These are phyloP conservation scores for Corymbia calophylla DNA, from an alignment of 441 rosid genomes.

Conservation along the genomic window DNA sequence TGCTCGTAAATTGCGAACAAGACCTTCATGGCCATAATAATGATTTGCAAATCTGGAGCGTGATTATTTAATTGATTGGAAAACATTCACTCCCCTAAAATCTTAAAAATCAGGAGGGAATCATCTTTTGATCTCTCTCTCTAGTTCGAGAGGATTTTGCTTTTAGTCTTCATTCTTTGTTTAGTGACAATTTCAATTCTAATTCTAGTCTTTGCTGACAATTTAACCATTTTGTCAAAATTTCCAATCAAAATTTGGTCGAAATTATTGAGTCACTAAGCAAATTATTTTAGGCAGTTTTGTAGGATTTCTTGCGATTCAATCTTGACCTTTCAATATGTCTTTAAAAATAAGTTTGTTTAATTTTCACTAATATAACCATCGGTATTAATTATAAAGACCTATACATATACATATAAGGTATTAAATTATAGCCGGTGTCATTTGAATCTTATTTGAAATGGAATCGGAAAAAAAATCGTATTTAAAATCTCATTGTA, in stretches of 20 bases:
- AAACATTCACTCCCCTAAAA: not conserved
- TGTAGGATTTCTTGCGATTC: not conserved
- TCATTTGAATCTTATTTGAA: not conserved
- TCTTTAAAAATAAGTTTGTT: not conserved
- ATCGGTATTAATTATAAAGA: not conserved
- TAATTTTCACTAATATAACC: not conserved
- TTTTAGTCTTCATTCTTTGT: not conserved
- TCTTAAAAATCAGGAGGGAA: not conserved
- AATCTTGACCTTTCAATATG: not conserved
- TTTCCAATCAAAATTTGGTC: not conserved
- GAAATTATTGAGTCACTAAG: not conserved
- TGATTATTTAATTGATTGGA: not conserved
- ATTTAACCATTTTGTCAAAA: not conserved
- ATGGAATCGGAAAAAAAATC: not conserved
- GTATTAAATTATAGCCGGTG: not conserved
- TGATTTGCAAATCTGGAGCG: not conserved
- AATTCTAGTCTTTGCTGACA: fast-evolving
- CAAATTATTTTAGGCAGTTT: not conserved
- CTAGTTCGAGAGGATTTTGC: not conserved
- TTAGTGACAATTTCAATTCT: not conserved
- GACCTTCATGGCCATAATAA: too few species aligned
- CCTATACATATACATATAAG: too few species aligned
- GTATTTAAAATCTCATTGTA: not conserved
- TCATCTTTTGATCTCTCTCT: not conserved
- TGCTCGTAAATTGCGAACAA: not conserved